phyloP scores from a whole-genome alignment of 306 rosid species.

The Datisca glomerata region DNA sequence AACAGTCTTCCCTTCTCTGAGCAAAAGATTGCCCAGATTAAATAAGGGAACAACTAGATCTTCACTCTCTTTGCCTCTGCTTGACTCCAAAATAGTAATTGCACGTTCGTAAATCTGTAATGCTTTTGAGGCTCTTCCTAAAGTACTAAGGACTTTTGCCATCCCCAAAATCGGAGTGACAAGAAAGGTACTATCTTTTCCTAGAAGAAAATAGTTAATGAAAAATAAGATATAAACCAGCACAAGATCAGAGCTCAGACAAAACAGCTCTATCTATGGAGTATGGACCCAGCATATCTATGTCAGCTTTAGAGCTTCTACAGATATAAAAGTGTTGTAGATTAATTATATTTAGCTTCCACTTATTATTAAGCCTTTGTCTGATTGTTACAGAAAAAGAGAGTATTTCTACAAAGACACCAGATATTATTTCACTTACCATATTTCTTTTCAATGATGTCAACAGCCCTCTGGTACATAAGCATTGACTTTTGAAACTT shows the following conservation, averaged over 20 bases:
- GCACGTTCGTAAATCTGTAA: conserved; percentile 43
- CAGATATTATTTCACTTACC: conserved; percentile 25
- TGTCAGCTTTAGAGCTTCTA: no score
- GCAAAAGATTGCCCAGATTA: conserved; percentile 68
- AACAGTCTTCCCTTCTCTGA: conserved; percentile 53
- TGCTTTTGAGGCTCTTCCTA: conserved; percentile 58
- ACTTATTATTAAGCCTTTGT: no score
- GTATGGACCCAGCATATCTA: no score
- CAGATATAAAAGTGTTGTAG: no score
- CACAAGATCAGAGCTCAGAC: neutral
- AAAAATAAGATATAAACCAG: neutral
- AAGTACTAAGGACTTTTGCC: conserved; percentile 55
- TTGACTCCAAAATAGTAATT: conserved; percentile 52
- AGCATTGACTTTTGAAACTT: conserved; percentile 48
- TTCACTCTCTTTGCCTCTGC: conserved; percentile 55
- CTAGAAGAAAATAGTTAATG: conserved; percentile 21
- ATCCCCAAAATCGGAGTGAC: conserved; percentile 65
- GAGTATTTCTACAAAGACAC: neutral
- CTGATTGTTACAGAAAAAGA: neutral
- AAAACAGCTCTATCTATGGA: neutral
- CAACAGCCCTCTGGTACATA: conserved; percentile 56
- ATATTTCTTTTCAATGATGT: conserved; percentile 44
- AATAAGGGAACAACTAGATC: conserved; percentile 69
- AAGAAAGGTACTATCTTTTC: conserved; percentile 46
- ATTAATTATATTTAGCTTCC: no score